Evolutionary conservation across 768 basidiomycete genomes (phyloP), one percentile per base, ranked within the genome.

Genomic region (Mycena polygramma): DNA sequence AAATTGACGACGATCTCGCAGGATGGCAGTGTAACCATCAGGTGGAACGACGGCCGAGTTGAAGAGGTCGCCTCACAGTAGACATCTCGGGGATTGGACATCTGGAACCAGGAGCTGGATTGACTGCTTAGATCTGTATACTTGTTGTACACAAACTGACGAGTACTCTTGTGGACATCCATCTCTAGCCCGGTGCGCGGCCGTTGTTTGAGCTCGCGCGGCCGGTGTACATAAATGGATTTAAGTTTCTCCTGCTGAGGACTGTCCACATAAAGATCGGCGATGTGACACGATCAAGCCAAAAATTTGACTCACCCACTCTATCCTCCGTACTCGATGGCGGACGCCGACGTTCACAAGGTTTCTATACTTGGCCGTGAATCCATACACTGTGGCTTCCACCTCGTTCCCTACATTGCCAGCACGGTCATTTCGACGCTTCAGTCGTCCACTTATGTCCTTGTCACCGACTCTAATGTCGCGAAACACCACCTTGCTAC

Each of bases 371-470:
- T 97, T 37, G 92, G 92, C 46, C 93, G 87, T 74, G 91, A 97
- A 37, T 88, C 92, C 48, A 98, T 99, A 73, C 97, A 96, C 79
- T 94, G 94, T 75, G 97, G 97, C 43, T 97, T 98, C 76, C 96
- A 96, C 79, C 90, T 99, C 66, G 86, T 94, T 72, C 89, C 93
- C 2, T 93, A 99, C 87, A 94, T 97, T 81, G 89, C 87, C 53
- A 73, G 81, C 48, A 97, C 93, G 20, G 89, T 97, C 68, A 82
- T 94, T 66, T 78, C 84, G 5, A 87, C 88, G 1, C 86, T 96
- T 26, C 86, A 91, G 4, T 92, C 96, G 0, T 93, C 95, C 1
- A 89, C 93, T 54, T 99, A 99, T 81, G 93, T 95, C 76, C 87
- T 99, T 74, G 81, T 99, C 78, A 98, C 97, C 36, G 98, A 99